These are phyloP conservation scores for Pseudocercospora vitis DNA, from an alignment of 2,329 filamentous ascomycete genomes.

Conservation along the genomic window DNA sequence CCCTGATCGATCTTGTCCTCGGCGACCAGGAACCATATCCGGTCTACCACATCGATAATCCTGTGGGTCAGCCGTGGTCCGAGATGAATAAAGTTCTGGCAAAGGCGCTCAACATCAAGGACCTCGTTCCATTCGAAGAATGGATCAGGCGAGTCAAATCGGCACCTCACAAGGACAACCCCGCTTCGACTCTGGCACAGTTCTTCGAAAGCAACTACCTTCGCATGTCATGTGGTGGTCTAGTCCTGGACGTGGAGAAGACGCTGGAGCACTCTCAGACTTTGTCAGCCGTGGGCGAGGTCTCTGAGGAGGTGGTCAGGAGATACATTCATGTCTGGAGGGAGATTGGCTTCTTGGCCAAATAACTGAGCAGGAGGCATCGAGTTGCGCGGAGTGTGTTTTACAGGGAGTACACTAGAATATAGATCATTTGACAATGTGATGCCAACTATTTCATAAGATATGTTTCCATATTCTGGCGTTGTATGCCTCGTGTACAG, in stretches of 20 bases:
- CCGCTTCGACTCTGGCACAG: slow-evolving; percentile 36
- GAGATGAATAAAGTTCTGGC: slow-evolving; percentile 41
- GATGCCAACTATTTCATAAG: too few relatives aligned
- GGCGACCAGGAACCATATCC: slow-evolving; percentile 28
- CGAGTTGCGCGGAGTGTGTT: too few relatives aligned
- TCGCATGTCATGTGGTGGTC: slow-evolving; percentile 50
- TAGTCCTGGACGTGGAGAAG: slow-evolving; percentile 43
- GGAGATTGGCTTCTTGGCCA: slow-evolving; percentile 35
- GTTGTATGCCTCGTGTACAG: too few relatives aligned
- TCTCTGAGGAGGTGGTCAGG: slow-evolving; percentile 36
- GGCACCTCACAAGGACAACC: slow-evolving; percentile 31
- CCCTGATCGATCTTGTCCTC: slow-evolving; percentile 39
- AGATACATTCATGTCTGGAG: slow-evolving; percentile 43
- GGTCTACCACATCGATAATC: slow-evolving; percentile 51
- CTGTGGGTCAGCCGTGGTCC: slow-evolving; percentile 44
- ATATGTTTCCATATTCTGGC: too few relatives aligned
- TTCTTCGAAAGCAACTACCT: slow-evolving; percentile 41
- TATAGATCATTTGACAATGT: too few relatives aligned
- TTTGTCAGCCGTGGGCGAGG: slow-evolving; percentile 37
- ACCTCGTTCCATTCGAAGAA: slow-evolving; percentile 43
- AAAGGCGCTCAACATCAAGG: slow-evolving; percentile 36
- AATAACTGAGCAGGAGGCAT: too few relatives aligned
- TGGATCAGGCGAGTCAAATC: slow-evolving; percentile 44
- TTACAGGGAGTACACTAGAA: too few relatives aligned
- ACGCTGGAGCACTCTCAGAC: slow-evolving; percentile 42